Conservation (phyloP, 148 eudicot genomes). For the Spergularia marina region DNA sequence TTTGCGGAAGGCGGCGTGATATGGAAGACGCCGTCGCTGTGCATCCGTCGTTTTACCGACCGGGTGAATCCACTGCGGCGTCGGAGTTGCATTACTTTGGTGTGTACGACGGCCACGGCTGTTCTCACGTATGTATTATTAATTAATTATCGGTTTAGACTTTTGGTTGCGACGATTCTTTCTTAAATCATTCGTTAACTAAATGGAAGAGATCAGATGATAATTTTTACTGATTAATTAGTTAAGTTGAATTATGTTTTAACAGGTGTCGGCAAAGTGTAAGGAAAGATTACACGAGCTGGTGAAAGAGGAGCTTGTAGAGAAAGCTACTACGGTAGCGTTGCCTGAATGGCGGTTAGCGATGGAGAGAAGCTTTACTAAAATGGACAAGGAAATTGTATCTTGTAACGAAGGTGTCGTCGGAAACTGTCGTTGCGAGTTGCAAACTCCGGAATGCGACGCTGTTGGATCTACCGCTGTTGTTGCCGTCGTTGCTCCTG, state of each 20-base stretch:
- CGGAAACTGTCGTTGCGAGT: constrained; percentile 64
- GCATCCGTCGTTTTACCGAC: constrained; percentile 46
- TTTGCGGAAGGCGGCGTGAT: constrained; percentile 67
- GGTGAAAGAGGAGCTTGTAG: constrained; percentile 21
- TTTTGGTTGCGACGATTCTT: too few relatives aligned
- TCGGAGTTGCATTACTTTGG: constrained; percentile 53
- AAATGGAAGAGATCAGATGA: not conserved
- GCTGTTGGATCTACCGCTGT: constrained; percentile 89
- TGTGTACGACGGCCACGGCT: constrained; percentile 85
- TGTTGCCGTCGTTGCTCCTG: constrained; percentile 55
- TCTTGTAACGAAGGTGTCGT: constrained; percentile 28
- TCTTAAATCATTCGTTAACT: too few relatives aligned
- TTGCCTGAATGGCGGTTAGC: constrained; percentile 38
- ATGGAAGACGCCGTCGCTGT: constrained; percentile 82
- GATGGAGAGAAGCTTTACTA: constrained; percentile 65
- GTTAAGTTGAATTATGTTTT: not conserved
- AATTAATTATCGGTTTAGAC: too few relatives aligned
- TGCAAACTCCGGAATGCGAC: constrained; percentile 62
- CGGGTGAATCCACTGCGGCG: not conserved
- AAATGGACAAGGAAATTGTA: constrained; percentile 65
- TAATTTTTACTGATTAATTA: not conserved
- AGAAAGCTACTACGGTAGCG: not conserved
- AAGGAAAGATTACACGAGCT: constrained; percentile 39
- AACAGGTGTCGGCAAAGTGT: constrained; percentile 38
- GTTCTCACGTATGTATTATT: constrained; percentile 58